These are phyloP conservation scores for Gryganskiella cystojenkinii DNA, from an alignment of 192 early-diverging fungal species.

Conservation along the genomic window DNA sequence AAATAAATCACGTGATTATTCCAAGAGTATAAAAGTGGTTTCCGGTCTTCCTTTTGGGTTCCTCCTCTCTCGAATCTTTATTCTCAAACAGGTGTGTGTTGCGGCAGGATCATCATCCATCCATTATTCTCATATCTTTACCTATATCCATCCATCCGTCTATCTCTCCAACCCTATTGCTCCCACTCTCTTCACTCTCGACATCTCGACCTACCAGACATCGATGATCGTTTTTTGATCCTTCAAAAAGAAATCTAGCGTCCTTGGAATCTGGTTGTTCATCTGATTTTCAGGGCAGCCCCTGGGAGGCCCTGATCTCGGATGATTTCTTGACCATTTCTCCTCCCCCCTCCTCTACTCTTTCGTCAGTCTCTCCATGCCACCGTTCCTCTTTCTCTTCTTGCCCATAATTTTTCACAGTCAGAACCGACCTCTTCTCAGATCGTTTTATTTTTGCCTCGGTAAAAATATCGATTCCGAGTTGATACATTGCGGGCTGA, in stretches of 20 bases:
- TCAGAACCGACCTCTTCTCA: constrained; percentile 50
- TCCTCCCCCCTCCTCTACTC: not conserved
- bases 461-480: not conserved
- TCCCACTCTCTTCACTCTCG: too few species aligned
- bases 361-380: constrained; percentile 20
- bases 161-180: not conserved
- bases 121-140: too few species aligned
- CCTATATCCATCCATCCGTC: not conserved
- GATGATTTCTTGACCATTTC: not conserved
- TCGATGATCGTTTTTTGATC: too few species aligned
- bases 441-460: not conserved
- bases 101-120: constrained; percentile 1
- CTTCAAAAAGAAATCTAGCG: too few species aligned
- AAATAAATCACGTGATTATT: too few species aligned
- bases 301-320: constrained; percentile 1
- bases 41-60: constrained; percentile 24
- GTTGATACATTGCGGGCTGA: constrained; percentile 47
- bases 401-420: constrained; percentile 17
- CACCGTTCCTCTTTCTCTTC: not conserved
- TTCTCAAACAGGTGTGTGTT: not conserved
- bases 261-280: too few species aligned
- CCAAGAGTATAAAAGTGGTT: too few species aligned
- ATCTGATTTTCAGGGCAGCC: not conserved
- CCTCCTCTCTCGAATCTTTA: constrained; percentile 7
- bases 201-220: too few species aligned